A percentile compares a stretch with the other conserved stretches of the same genome.
These are phyloP conservation scores for Samsoniella hepiali DNA, from an alignment of 2,329 filamentous ascomycete genomes.

Conservation along the genomic window DNA sequence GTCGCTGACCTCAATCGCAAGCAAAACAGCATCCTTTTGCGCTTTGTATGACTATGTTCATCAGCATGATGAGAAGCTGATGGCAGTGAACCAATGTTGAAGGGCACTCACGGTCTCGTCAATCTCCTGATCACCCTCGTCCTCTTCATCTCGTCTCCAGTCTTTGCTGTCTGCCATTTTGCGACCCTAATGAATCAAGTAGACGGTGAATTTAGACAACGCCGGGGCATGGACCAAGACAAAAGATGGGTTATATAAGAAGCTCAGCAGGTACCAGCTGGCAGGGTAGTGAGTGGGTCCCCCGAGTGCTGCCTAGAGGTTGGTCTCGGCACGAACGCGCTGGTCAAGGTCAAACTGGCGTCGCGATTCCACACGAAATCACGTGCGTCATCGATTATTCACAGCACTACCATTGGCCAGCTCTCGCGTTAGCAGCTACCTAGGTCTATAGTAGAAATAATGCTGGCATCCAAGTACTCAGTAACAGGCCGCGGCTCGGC, in stretches of 20 bases:
- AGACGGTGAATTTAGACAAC: not conserved
- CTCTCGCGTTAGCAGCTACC: slow-evolving; percentile 3
- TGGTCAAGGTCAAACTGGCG: not conserved
- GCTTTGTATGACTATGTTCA: slow-evolving; percentile 72
- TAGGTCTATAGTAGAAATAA: not conserved
- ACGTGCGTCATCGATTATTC: slow-evolving; percentile 16
- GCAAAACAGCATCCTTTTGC: slow-evolving; percentile 95
- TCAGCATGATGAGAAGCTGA: slow-evolving; percentile 8
- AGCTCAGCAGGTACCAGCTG: slow-evolving; percentile 2
- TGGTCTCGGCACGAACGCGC: slow-evolving; percentile 18
- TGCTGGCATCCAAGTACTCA: not conserved
- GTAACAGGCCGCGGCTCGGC: slow-evolving; percentile 12
- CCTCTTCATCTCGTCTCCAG: slow-evolving; percentile 54
- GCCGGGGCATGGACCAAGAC: not conserved
- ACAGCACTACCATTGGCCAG: slow-evolving; percentile 8
- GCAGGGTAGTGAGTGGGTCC: slow-evolving; percentile 8
- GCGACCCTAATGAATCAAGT: not conserved
- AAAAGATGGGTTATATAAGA: not conserved
- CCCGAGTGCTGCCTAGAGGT: slow-evolving; percentile 9
- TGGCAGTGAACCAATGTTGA: not conserved
- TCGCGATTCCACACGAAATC: slow-evolving; percentile 16
- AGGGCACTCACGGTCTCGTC: slow-evolving; percentile 58
- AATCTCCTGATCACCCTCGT: slow-evolving; percentile 58
- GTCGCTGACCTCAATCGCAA: slow-evolving; percentile 86
- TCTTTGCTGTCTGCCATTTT: slow-evolving; percentile 39